phyloP scores from a whole-genome alignment of 78 protist genomes.

The Isochrysis galbana region DNA sequence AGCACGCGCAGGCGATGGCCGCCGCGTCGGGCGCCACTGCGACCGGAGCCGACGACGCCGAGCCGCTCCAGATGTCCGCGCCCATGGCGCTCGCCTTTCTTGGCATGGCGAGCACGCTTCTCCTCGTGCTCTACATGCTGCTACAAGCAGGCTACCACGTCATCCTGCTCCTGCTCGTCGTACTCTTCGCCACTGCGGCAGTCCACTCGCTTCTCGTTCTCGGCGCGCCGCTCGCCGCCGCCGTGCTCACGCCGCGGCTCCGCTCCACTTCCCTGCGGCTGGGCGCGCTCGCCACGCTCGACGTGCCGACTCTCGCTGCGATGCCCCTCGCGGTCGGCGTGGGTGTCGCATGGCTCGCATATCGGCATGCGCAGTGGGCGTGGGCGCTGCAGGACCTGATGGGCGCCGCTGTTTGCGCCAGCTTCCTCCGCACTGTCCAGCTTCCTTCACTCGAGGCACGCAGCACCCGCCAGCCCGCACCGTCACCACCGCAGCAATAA shows the following conservation, averaged over 20 bases:
- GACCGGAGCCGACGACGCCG: background rate
- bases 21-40: background rate
- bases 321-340: background rate
- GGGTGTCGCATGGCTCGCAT: background rate
- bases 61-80: background rate
- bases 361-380: background rate
- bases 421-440: background rate
- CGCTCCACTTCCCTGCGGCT: background rate
- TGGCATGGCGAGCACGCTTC: background rate
- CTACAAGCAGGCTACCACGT: background rate
- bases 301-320: background rate
- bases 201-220: background rate
- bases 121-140: background rate
- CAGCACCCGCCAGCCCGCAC: no score
- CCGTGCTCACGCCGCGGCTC: background rate
- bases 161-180: background rate
- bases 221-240: background rate
- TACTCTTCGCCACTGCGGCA: background rate
- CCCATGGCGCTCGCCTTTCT: background rate
- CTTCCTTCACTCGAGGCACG: background rate
- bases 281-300: background rate
- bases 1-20: background rate
- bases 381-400: conserved; percentile 8
- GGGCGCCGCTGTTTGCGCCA: background rate
- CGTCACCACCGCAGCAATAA: no score